Base-by-base conservation (phyloP, 2,329 filamentous ascomycete genomes). In the Cladobotryum protrusum region DNA sequence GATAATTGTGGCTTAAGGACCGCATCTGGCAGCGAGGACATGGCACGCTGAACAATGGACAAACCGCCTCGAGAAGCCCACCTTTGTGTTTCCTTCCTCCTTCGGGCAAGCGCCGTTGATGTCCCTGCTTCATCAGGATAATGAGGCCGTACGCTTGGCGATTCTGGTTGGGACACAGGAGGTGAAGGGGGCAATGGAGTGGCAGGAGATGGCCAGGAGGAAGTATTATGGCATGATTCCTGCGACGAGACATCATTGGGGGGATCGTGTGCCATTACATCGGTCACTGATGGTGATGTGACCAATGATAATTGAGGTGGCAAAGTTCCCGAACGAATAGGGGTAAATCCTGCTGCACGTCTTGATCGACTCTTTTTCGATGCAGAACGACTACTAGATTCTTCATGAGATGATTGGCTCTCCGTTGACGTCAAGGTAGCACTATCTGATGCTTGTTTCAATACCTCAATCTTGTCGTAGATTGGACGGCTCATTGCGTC, bases 221-320 rank as follows among this genome's bases (percentile, higher is more conserved):
- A 69, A 5, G 73, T 67, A 49, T 72, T 78, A 57, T 78, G 76
- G 54, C 82, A 80, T 1, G 79, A 81, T 47, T 79, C 77, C 14
- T 72, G 63, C 3, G 37, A 12, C 5, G 13, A 13, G 48, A 32
- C 20, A 39, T 36, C 5, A 46, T 43, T n/a, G 49, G 72, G 71
- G 8, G 24, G 11, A 29, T 29, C 24, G 11, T 29, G 24, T 5
- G 11, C 24, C 24, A 29, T 29, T 9, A 29, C 6, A 29, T 29
- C 24, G 24, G 24, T 29, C 24, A 29, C 11, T 29, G 24, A 29
- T 29, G 24, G 24, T 29, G 24, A 29, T 29, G 24, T 29, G 6
- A 29, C 24, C 24, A 29, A 29, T 4, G 24, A 29, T 29, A 29
- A 29, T 29, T 13, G 37, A 19, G 37, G 15, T 18, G 15, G 5